phyloP scores from a whole-genome alignment of 2,329 filamentous ascomycete genomes.

The Trichophyton mentagrophytes region DNA sequence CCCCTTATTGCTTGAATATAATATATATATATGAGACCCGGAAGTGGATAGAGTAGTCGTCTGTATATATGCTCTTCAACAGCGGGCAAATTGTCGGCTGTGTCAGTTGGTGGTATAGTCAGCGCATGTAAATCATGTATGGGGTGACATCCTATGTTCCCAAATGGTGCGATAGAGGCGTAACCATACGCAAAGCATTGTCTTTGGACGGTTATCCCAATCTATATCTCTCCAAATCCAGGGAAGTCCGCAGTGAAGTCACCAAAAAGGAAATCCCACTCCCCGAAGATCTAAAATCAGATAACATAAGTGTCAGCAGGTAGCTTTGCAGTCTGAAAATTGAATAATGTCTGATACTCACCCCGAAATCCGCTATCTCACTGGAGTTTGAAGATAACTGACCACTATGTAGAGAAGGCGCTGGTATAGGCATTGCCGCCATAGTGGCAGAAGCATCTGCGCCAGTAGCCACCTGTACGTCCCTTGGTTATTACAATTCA shows the following conservation, averaged over 20 bases:
- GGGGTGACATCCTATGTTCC: not conserved
- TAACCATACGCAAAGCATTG: not conserved
- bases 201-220: not conserved
- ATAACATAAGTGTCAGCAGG: not conserved
- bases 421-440: not conserved
- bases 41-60: no score
- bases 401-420: not conserved
- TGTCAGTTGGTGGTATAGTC: no score
- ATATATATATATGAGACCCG: no score
- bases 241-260: slow-evolving; percentile 7
- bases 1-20: no score
- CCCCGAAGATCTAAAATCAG: slow-evolving; percentile 8
- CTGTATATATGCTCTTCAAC: no score
- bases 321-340: not conserved
- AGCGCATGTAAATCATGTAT: no score
- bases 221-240: not conserved
- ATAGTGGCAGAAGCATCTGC: not conserved
- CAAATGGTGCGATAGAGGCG: not conserved
- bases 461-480: not conserved
- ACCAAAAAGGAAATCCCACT: slow-evolving; percentile 12
- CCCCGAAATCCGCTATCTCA: slow-evolving; percentile 7
- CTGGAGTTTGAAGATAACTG: not conserved
- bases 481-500: not conserved
- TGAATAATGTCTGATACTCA: not conserved
- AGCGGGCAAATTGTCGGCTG: no score